phyloP scores from a whole-genome alignment of 306 rosid genomes.

The Clitoria ternatea region DNA sequence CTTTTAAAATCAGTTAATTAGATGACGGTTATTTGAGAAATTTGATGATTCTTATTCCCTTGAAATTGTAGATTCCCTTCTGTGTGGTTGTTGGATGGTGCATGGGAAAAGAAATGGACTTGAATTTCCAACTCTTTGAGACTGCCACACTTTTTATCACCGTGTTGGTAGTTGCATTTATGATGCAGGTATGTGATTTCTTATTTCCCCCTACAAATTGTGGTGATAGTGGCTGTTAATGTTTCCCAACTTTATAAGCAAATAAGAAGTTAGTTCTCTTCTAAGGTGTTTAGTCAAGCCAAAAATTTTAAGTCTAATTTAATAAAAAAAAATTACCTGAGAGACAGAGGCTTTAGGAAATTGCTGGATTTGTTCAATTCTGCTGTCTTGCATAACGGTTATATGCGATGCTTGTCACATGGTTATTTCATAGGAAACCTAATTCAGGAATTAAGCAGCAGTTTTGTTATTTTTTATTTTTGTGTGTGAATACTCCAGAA shows the following conservation, averaged over 20 bases:
- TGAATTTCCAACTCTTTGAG: constrained; percentile 92
- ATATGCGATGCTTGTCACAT: not conserved
- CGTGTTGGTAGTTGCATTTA: constrained; percentile 87
- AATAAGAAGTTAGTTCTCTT: not conserved
- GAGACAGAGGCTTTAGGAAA: not conserved
- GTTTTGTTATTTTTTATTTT: not conserved
- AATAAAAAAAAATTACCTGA: not conserved
- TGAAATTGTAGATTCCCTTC: constrained; percentile 68
- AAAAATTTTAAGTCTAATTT: not conserved
- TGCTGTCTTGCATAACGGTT: not conserved
- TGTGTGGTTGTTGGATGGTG: constrained; percentile 94
- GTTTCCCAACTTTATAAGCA: not conserved
- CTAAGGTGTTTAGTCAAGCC: not conserved
- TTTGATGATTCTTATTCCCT: constrained; percentile 24
- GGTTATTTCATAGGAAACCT: not conserved
- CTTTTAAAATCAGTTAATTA: not conserved
- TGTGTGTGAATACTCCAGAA: not conserved
- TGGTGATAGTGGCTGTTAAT: not conserved
- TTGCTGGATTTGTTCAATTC: not conserved
- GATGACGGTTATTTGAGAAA: not conserved
- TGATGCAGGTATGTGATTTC: constrained; percentile 75
- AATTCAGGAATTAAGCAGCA: not conserved
- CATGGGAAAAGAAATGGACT: constrained; percentile 88
- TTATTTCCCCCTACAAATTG: not conserved
- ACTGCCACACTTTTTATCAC: constrained; percentile 89